Evolutionary conservation across 2,329 filamentous ascomycete genomes (phyloP), one percentile per base, ranked within the genome.

Genomic region (Fusarium liriodendri): DNA sequence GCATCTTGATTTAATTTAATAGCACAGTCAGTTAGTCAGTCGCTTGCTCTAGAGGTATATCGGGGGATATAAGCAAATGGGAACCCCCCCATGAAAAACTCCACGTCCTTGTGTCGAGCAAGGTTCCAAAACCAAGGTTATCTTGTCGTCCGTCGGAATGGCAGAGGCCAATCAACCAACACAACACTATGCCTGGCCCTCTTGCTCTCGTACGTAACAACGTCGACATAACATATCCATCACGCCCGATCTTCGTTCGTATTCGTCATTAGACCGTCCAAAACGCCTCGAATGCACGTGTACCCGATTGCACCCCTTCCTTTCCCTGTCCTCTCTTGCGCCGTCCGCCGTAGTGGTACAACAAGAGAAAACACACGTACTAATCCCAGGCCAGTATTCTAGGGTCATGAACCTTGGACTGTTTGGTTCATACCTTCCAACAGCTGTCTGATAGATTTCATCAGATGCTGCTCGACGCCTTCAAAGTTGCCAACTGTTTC

Each of bases 361-460:
- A 37, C n/a, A 52, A 25, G 22, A 18, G 32, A 52, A 38, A 66
- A 55, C 38, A 64, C 40, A 42, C 32, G 35, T 61, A 20, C 27
- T 42, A 29, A n/a, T 35, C 35, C 16, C 29, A 27, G 54, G 29
- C n/a, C 54, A 55, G 35, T 20, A 33, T 13, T 32, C 40, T 35
- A 40, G 14, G 72, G 60, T 42, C 50, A 54, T 20, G 35, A 50
- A 47, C 73, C 76, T 33, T 77, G 78, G 33, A 84, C 69, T 70
- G 83, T 83, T 72, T 83, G 82, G 66, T 84, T 82, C 80, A 85
- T 82, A 5, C 83, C 83, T 27, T 76, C 76, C 22, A 85, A 77
- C 10, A 85, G 79, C 66, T 83, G 81, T 16, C 81, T 79, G 64
- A 85, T 80, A 11, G 83, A 83, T 66, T 82, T 82, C 71, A 85